Evolutionary conservation across 345 rosid species (phyloP), one percentile per base, ranked within the genome.

Genomic region (Trapa bicornis): DNA sequence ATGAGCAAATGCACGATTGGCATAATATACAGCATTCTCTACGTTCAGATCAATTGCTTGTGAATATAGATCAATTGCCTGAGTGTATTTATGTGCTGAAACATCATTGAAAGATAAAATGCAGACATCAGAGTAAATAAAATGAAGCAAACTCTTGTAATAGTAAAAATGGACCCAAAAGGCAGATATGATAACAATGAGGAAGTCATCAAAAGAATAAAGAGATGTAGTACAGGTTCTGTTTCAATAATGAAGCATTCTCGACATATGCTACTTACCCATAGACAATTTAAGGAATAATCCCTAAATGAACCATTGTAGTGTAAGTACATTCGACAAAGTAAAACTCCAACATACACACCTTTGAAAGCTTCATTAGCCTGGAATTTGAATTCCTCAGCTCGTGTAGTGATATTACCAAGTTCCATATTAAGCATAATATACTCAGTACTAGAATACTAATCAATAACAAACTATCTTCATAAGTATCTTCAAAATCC

Each of bases 1-100:
- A 79, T 94, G 99, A 58, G 99, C 92, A 71, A 94, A 85, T 64
- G 99, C 91, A 65, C 99, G 94, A 71, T 94, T 91, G 48, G 97
- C 99, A 84, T 91, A 94, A 73, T 94, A 94, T 70, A 94, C 96
- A 75, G 99, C 92, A 76, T 87, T 94, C 61, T 74, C 75, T 37
- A 75, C 32, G 67, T 79, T 83, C 70, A 85, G 74, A 66, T 86
- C 89, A 74, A 94, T 87, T 53, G 99, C 99, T 77, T 86, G 85
- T 5, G 92, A 70, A 70, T 94, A 94, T 12, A 94, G 79, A 68
- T 87, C 97, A 70, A 94, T 87, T 47, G 99, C 99, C 67, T 81
- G 84, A 14, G 80, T 73, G 77, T 74, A 94, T 71, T 88, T 94
- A 81, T 82, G 86, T 15, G 83, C 99, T 93, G 47, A 82, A 71